These are phyloP conservation scores for Ophiostoma piceae DNA, from an alignment of 2,329 filamentous ascomycete genomes.

Conservation along the genomic window DNA sequence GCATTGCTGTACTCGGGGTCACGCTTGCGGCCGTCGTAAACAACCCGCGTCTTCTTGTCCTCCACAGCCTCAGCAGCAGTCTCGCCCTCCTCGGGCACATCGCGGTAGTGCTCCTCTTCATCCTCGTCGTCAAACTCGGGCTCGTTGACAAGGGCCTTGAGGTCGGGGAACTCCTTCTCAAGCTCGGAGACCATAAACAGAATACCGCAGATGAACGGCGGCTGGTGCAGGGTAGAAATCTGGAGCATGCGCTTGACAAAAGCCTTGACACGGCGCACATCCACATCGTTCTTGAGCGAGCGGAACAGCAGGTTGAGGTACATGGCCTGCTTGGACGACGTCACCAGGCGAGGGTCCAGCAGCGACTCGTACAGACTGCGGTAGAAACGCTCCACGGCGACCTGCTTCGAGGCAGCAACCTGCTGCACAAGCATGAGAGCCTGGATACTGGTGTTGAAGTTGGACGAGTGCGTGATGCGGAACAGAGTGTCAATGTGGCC, in stretches of 20 bases:
- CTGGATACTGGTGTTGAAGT: slow-evolving; percentile 98
- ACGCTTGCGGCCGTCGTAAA: slow-evolving; percentile 84
- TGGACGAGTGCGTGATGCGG: slow-evolving; percentile 92
- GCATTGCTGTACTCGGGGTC: slow-evolving; percentile 90
- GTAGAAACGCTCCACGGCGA: slow-evolving; percentile 87
- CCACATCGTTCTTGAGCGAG: slow-evolving; percentile 83
- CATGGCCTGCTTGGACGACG: slow-evolving; percentile 89
- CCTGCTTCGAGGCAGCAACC: slow-evolving; percentile 71
- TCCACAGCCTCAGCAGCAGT: slow-evolving; percentile 43
- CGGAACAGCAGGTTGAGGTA: slow-evolving; percentile 91
- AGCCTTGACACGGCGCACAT: slow-evolving; percentile 85
- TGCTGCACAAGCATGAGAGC: slow-evolving; percentile 93
- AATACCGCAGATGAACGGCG: slow-evolving; percentile 88
- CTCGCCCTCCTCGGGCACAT: slow-evolving; percentile 56
- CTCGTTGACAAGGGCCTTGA: slow-evolving; percentile 72
- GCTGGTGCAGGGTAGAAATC: slow-evolving; percentile 79
- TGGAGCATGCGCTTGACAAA: slow-evolving; percentile 93
- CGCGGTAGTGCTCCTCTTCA: slow-evolving; percentile 54
- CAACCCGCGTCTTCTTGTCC: slow-evolving; percentile 27
- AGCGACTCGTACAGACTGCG: slow-evolving; percentile 92
- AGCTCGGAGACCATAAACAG: slow-evolving; percentile 83
- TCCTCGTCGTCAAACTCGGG: slow-evolving; percentile 73
- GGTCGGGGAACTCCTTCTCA: slow-evolving; percentile 69
- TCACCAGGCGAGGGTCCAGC: slow-evolving; percentile 78
- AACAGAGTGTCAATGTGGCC: slow-evolving; percentile 91